Base-by-base conservation (phyloP, 371 early-diverging fungal species). In the Conidiobolus incongruus region DNA sequence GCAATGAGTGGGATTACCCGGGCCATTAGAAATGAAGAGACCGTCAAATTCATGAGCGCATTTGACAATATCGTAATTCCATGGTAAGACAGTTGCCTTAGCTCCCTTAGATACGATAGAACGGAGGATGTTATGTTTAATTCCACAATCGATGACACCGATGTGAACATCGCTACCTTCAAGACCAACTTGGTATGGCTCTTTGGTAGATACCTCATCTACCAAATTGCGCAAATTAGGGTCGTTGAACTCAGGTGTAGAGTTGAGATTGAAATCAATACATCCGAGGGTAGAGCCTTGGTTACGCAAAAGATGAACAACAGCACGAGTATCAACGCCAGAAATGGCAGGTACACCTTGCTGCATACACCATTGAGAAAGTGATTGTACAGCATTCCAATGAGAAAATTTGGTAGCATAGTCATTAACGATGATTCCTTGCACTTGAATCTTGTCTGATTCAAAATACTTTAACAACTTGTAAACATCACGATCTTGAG, bases 301-400 rank as follows among this genome's bases (percentile, higher is more conserved):
- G 37, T 69, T 72, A 33, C 92, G 66, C 47, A 94, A 66, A 37
- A 84, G 60, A 44, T 85, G 75, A 16, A 85, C 85, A 53, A 94
- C 60, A 2, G 84, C 87, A 35, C 94, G 77, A 11, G 92, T 92
- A 60, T 94, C 94, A 42, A 94, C 78, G 47, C 89, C 90, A n/a
- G 78, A 68, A 38, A 94, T 63, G 39, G 88, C 89, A 33, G 91
- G 90, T 15, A 92, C 65, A 47, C 79, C 73, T 45, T 82, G 64
- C 36, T 82, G 74, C 46, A 70, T 68, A 52, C 87, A 82, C 94
- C 94, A 94, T 43, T 72, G 67, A 13, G 75, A 69, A 23, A 94
- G 69, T 10, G 82, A 81, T 48, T 85, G 79, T 12, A 75, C 62
- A 21, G 94, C 92, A 48, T 75, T 68, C 76, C 83, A 88, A 57